Percentiles rank a stretch among this genome's conserved stretches.
phyloP scores from a whole-genome alignment of 2,329 filamentous ascomycete species.

The Xylariomycetidae sp. region DNA sequence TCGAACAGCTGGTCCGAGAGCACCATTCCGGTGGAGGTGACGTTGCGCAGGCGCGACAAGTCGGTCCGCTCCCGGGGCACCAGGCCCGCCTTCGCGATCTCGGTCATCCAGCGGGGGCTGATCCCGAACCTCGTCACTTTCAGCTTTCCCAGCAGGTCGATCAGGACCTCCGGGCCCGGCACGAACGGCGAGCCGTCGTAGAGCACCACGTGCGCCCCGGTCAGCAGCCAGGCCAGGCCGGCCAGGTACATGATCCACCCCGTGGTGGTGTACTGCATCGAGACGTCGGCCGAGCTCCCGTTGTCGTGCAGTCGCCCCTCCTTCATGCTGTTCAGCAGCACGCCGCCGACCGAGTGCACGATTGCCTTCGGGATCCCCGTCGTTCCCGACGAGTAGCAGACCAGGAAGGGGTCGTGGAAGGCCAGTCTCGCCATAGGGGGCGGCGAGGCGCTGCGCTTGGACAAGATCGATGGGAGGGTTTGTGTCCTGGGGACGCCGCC shows the following conservation, averaged over 20 bases:
- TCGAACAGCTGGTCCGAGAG: conserved; percentile 70
- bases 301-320: conserved; percentile 52
- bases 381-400: conserved; percentile 76
- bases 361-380: conserved; percentile 83
- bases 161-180: conserved; percentile 58
- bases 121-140: conserved; percentile 67
- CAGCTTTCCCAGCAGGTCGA: conserved; percentile 57
- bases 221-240: conserved; percentile 51
- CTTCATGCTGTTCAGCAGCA: conserved; percentile 49
- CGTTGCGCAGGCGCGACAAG: conserved; percentile 52
- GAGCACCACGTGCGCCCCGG: conserved; percentile 58
- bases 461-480: conserved; percentile 40
- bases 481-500: conserved; percentile 41
- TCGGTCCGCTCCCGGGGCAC: conserved; percentile 55
- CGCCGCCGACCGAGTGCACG: conserved; percentile 67
- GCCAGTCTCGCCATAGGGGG: conserved; percentile 53
- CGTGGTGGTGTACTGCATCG: conserved; percentile 57
- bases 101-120: conserved; percentile 70
- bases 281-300: conserved; percentile 32
- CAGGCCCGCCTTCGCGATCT: conserved; percentile 52
- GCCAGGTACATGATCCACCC: conserved; percentile 87
- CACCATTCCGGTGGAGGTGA: conserved; percentile 77
- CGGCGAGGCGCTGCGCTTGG: conserved; percentile 21
- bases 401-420: conserved; percentile 70
- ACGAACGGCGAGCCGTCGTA: conserved; percentile 81